Evolutionary conservation across 805 yeast species (phyloP).

Genomic region (Kodamaea jinghongensis): DNA sequence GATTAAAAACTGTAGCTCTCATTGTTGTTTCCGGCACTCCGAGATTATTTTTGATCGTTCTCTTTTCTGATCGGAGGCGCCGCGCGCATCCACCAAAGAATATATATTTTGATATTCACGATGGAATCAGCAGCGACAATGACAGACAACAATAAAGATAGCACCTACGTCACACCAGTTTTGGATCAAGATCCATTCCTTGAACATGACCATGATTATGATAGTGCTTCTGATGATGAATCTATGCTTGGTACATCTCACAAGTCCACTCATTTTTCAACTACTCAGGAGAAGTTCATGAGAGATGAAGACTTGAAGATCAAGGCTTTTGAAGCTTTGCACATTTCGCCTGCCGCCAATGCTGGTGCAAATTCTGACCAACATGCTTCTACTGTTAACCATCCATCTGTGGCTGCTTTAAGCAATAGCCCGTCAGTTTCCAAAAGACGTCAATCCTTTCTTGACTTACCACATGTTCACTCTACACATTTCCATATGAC

Average conservation of each 20-base stretch:
- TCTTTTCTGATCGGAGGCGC: no score
- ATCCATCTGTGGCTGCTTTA: conserved; percentile 45
- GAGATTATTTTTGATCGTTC: no score
- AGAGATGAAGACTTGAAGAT: conserved; percentile 67
- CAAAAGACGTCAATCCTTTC: conserved; percentile 36
- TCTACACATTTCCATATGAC: conserved; percentile 7
- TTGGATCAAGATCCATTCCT: not conserved
- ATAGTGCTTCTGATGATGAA: conserved; percentile 17
- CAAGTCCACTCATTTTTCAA: conserved; percentile 56
- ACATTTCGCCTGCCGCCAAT: conserved; percentile 9
- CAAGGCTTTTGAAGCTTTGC: conserved; percentile 53
- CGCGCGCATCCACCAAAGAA: no score
- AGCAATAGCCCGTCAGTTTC: conserved; percentile 15
- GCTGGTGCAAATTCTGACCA: conserved; percentile 6
- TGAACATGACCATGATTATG: conserved; percentile 8
- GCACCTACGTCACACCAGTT: not conserved
- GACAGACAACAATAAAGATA: no score
- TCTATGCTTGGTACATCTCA: conserved; percentile 28
- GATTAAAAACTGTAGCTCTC: no score
- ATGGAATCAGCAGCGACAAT: no score
- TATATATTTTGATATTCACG: no score
- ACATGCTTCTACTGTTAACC: conserved; percentile 1
- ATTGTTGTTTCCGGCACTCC: no score
- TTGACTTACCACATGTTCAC: conserved; percentile 32
- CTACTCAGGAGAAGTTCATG: conserved; percentile 61